Percentiles rank a stretch among this genome's conserved stretches.
phyloP scores from a whole-genome alignment of 768 basidiomycete genomes.

The Psilocybe sp. region DNA sequence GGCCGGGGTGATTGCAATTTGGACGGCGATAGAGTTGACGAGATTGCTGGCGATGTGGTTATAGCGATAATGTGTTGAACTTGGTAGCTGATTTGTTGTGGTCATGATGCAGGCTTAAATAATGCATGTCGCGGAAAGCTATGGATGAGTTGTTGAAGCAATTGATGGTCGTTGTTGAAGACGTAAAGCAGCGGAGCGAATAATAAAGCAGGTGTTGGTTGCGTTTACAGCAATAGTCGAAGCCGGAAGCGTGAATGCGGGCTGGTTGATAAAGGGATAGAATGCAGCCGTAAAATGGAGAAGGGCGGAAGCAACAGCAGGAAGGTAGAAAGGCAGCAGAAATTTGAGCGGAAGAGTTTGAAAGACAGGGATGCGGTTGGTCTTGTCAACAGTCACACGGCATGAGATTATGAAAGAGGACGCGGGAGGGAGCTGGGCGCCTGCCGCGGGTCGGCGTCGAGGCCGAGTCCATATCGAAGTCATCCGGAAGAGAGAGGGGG shows the following conservation, averaged over 20 bases:
- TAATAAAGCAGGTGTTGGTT: conserved; percentile 2
- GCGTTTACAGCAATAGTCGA: not conserved
- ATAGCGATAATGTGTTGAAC: too few species aligned
- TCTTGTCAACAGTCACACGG: conserved; percentile 36
- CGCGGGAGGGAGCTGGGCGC: conserved; percentile 44
- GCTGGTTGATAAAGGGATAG: too few species aligned
- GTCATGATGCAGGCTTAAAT: conserved; percentile 24
- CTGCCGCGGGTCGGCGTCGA: conserved; percentile 30
- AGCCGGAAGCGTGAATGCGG: too few species aligned
- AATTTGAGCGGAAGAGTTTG: conserved; percentile 13
- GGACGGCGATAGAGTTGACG: conserved; percentile 10
- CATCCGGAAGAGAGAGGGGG: conserved; percentile 21
- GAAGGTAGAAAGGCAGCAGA: conserved; percentile 7
- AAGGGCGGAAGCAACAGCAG: conserved; percentile 9
- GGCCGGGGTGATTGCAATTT: conserved; percentile 6
- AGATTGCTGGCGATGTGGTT: conserved; percentile 13
- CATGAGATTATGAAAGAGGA: conserved; percentile 61
- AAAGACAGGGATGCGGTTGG: conserved; percentile 3
- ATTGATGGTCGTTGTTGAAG: not conserved
- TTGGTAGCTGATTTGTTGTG: conserved; percentile 12
- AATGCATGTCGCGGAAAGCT: conserved; percentile 15
- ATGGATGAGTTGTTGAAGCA: conserved; percentile 15
- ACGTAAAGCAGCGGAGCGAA: not conserved
- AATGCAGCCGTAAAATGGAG: conserved; percentile 11
- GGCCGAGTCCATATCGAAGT: conserved; percentile 15